Percentiles rank a stretch among this genome's conserved stretches.
phyloP scores from a whole-genome alignment of 495 filamentous ascomycete species.

The Penicillium desertorum region DNA sequence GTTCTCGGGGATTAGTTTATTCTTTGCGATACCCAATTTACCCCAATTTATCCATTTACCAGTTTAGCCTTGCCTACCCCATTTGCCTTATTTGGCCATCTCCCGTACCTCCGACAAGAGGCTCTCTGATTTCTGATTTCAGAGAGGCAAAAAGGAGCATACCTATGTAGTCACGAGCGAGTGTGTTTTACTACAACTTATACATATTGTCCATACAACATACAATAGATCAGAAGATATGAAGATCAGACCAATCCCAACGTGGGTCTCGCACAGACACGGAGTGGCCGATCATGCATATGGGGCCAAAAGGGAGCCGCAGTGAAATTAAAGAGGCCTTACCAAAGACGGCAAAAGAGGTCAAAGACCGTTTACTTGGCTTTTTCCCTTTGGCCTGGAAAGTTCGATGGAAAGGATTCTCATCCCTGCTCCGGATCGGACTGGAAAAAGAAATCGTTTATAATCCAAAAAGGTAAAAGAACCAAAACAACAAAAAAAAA shows the following conservation, averaged over 20 bases:
- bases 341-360: neutral
- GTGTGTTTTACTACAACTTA: too few relatives aligned
- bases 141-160: neutral
- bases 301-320: neutral
- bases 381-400: neutral
- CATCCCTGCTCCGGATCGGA: slow-evolving; percentile 21
- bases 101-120: neutral
- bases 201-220: too few relatives aligned
- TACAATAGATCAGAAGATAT: neutral
- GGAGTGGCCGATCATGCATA: neutral
- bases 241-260: too few relatives aligned
- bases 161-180: neutral
- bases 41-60: neutral
- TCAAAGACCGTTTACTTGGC: slow-evolving; percentile 4
- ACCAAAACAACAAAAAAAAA: neutral
- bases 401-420: slow-evolving; percentile 15
- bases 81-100: neutral
- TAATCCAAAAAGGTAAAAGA: neutral
- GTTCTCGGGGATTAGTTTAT: neutral
- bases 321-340: neutral
- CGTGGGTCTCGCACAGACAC: neutral
- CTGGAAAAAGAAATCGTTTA: slow-evolving; percentile 13
- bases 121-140: neutral
- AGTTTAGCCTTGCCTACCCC: neutral
- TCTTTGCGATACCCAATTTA: slow-evolving; percentile 16